Evolutionary conservation across 805 yeast genomes (phyloP).

Genomic region (Myxozyma neotropica): DNA sequence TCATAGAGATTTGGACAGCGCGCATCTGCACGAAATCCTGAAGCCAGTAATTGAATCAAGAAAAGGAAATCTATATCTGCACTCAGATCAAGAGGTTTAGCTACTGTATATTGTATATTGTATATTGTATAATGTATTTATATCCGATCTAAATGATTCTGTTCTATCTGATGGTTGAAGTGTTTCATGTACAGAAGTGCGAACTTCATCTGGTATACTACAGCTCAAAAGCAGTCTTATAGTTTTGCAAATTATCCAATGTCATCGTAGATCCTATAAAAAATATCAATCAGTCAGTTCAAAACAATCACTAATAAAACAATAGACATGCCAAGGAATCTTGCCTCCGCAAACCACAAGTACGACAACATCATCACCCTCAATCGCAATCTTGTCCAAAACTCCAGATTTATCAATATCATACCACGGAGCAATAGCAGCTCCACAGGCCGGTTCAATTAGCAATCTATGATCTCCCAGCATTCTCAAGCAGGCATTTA

Average conservation of each 20-base stretch:
- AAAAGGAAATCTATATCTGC: too few species aligned
- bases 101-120: too few species aligned
- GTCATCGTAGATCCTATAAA: conserved; percentile 11
- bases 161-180: too few species aligned
- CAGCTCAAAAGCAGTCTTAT: not conserved
- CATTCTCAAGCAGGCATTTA: conserved; percentile 54
- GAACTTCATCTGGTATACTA: not conserved
- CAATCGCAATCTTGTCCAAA: not conserved
- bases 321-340: not conserved
- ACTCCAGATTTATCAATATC: not conserved
- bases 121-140: too few species aligned
- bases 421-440: conserved; percentile 54
- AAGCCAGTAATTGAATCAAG: too few species aligned
- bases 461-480: conserved; percentile 54
- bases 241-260: not conserved
- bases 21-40: too few species aligned
- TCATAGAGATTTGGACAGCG: too few species aligned
- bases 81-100: too few species aligned
- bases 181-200: too few species aligned
- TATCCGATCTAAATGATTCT: too few species aligned
- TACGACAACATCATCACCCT: conserved; percentile 12
- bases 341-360: conserved; percentile 28
- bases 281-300: not conserved
- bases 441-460: conserved; percentile 77
- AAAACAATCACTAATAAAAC: not conserved